Percentiles rank a stretch among this genome's conserved stretches.
Conservation (phyloP, 23 red algal species). For the Cyanidioschyzon merolae region DNA sequence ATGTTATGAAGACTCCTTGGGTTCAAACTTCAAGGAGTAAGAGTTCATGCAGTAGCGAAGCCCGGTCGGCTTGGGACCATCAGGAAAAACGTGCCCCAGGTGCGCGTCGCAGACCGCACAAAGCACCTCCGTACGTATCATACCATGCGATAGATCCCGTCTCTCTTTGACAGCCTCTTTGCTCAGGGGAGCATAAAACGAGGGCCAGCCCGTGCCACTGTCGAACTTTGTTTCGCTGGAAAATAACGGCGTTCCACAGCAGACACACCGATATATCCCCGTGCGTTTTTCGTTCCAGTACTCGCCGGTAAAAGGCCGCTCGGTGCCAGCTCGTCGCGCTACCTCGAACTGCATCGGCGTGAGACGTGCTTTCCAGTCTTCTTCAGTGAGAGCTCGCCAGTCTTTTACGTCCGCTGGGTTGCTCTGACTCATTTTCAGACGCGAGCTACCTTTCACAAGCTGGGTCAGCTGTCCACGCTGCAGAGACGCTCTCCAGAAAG, state of each 20-base stretch:
- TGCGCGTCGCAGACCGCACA: slow-evolving; percentile 42
- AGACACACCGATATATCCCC: slow-evolving; percentile 47
- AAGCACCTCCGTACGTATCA: slow-evolving; percentile 46
- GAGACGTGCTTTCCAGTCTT: slow-evolving; percentile 42
- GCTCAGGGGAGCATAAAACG: slow-evolving; percentile 41
- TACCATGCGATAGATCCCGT: slow-evolving; percentile 12
- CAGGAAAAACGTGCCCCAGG: slow-evolving; percentile 57
- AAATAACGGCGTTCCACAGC: slow-evolving; percentile 44
- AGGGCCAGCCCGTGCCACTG: slow-evolving; percentile 83
- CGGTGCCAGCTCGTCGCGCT: slow-evolving; percentile 46
- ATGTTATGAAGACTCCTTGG: background rate
- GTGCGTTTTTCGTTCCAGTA: slow-evolving; percentile 37
- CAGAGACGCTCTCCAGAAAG: too few relatives aligned
- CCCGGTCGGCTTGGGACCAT: slow-evolving; percentile 68
- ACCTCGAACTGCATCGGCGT: slow-evolving; percentile 34
- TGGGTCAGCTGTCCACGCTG: too few relatives aligned
- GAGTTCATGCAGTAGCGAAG: slow-evolving; percentile 80
- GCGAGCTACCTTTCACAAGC: too few relatives aligned
- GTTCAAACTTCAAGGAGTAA: slow-evolving; percentile 41
- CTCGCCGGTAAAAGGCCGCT: slow-evolving; percentile 42
- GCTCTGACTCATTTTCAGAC: background rate
- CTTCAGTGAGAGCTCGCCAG: slow-evolving; percentile 31
- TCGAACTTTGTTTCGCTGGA: slow-evolving; percentile 57
- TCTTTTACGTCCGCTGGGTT: background rate
- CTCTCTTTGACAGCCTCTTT: slow-evolving; percentile 22